A percentile compares a stretch with the other conserved stretches of the same genome.
phyloP scores from a whole-genome alignment of 208 protist genomes.

The Leptomonas seymouri region DNA sequence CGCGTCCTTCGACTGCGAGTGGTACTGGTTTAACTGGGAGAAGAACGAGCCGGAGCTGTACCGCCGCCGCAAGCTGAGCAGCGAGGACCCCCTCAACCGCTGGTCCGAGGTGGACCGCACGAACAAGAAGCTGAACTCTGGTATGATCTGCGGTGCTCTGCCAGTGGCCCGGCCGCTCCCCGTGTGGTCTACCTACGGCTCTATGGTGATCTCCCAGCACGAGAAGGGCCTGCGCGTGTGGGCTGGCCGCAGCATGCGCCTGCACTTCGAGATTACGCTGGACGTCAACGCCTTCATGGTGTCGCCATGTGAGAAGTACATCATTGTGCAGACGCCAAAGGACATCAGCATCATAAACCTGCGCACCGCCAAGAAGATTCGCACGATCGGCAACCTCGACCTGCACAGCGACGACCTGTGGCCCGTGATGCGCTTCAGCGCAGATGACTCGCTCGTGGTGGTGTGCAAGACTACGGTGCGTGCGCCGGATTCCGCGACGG shows the following conservation, averaged over 20 bases:
- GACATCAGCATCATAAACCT: slow-evolving; percentile 87
- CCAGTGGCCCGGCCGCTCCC: slow-evolving; percentile 74
- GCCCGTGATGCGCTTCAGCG: slow-evolving; percentile 88
- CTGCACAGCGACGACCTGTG: slow-evolving; percentile 78
- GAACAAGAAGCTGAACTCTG: slow-evolving; percentile 56
- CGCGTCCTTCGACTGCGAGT: slow-evolving; percentile 68
- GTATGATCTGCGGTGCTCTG: slow-evolving; percentile 70
- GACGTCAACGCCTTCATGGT: slow-evolving; percentile 85
- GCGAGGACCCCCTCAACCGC: slow-evolving; percentile 65
- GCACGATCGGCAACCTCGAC: slow-evolving; percentile 80
- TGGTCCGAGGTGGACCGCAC: slow-evolving; percentile 87
- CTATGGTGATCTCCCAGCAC: slow-evolving; percentile 85
- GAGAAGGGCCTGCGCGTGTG: slow-evolving; percentile 77
- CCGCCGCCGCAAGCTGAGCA: slow-evolving; percentile 66
- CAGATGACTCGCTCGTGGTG: slow-evolving; percentile 83
- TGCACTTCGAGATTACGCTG: slow-evolving; percentile 81
- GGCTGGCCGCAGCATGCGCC: slow-evolving; percentile 81
- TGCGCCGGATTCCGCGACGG: slow-evolving; percentile 31
- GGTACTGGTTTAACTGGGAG: slow-evolving; percentile 90
- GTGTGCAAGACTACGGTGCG: slow-evolving; percentile 73
- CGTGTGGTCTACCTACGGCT: slow-evolving; percentile 85
- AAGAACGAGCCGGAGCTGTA: slow-evolving; percentile 75
- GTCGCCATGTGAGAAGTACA: slow-evolving; percentile 88
- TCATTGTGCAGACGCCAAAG: slow-evolving; percentile 82
- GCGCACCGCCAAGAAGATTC: slow-evolving; percentile 78